phyloP scores from a whole-genome alignment of 129 eudicot genomes.

The Flaveria trinervia region DNA sequence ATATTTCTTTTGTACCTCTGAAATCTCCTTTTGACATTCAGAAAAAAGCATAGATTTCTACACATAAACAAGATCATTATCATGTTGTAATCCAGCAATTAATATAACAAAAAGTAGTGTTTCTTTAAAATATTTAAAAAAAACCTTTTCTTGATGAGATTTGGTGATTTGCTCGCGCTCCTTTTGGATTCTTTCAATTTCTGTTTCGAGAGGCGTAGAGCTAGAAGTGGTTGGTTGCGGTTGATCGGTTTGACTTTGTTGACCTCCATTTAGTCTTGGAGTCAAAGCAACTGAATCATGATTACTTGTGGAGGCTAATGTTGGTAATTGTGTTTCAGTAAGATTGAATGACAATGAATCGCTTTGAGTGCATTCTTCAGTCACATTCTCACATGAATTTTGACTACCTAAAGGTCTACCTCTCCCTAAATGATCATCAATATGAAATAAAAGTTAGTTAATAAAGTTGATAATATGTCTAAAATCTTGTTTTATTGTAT shows the following conservation, averaged over 20 bases:
- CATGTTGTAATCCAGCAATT: background rate
- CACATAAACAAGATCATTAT: background rate
- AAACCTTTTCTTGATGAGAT: constrained; percentile 43
- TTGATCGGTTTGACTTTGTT: constrained; percentile 25
- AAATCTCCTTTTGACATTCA: constrained; percentile 46
- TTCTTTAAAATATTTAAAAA: background rate
- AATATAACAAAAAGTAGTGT: background rate
- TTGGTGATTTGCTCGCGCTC: constrained; percentile 38
- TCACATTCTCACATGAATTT: background rate
- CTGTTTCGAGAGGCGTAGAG: constrained; percentile 46
- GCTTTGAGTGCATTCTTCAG: constrained; percentile 5
- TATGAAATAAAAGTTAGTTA: background rate
- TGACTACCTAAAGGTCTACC: background rate
- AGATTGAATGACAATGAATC: background rate
- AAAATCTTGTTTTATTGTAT: background rate
- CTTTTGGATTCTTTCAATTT: constrained; percentile 46
- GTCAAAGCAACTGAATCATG: constrained; percentile 3
- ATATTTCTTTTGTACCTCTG: constrained; percentile 45
- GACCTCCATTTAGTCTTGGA: constrained; percentile 6
- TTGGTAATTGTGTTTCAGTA: background rate
- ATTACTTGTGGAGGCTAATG: background rate
- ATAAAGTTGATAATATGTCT: background rate
- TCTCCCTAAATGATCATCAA: constrained; percentile 14
- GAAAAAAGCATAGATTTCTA: constrained; percentile 39
- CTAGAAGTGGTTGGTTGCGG: constrained; percentile 18